Base-by-base conservation (phyloP, 1,139 yeast species). In the Scheffersomyces lignicola region DNA sequence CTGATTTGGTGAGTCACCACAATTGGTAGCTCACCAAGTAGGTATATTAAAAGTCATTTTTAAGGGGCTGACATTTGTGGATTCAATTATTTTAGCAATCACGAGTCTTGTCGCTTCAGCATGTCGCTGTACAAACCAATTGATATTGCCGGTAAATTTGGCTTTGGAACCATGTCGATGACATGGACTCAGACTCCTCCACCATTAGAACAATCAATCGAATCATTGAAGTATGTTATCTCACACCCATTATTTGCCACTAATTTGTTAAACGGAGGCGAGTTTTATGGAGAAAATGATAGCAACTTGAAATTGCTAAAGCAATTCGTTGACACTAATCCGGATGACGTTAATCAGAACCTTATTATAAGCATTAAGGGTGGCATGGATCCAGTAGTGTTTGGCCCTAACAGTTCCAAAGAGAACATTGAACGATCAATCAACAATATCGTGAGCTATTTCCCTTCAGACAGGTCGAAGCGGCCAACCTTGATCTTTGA, bases 301-400 rank as follows among this genome's bases (percentile, higher is more conserved):
- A 65, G 72, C 32, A 63, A 60, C 35, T 59, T 63, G 45, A 62
- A 73, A 47, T 67, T 78, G 35, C 52, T 85, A 30, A 63, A 73
- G 36, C 72, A 70, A 10, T 87, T 81, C 53, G 76, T 84, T 40
- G 69, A 61, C 15, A 35, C 52, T 11, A 64, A 69, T 47, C 65
- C 76, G 41, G 84, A 85, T 1, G 80, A 75, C 30, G 60, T 64
- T 35, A 62, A 73, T 37, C 63, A 74, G 43, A 45, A 56, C 9
- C 76, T 80, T 43, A 61, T 77, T 15, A 52, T 88, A 31, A 74
- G 83, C 18, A 74, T 87, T 45, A 87, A 88, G 57, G 95, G 95
- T 18, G 83, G 78, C 4, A 22, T 68, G 25, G 60, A 70, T 37
- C 32, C 44, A 3, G 43, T 42, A 1, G 61, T 57, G 1, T 45